phyloP scores from a whole-genome alignment of 73 alveolate genomes.

The Urostyla sp. region DNA sequence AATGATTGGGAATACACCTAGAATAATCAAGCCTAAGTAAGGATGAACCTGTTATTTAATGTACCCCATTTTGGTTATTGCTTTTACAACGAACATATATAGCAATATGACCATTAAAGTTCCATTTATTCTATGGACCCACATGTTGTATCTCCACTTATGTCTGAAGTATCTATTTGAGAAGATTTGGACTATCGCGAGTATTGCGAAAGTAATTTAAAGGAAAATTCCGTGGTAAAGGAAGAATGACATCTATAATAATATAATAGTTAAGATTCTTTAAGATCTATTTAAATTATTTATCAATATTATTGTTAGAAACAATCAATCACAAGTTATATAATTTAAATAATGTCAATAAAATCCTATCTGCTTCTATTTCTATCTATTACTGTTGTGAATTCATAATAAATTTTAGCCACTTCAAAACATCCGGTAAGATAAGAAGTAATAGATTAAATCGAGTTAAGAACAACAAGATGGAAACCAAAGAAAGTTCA shows the following conservation, averaged over 20 bases:
- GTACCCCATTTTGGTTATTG: constrained; percentile 15
- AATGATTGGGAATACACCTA: background rate
- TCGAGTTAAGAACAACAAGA: background rate
- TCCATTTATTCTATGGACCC: constrained; percentile 49
- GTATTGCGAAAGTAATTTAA: constrained; percentile 35
- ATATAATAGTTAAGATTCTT: too few species aligned
- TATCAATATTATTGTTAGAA: too few species aligned
- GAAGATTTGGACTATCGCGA: background rate
- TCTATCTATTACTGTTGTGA: too few species aligned
- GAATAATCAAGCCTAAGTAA: background rate
- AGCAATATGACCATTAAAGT: background rate
- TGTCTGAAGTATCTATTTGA: constrained; percentile 11
- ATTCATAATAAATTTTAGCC: too few species aligned
- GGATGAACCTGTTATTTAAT: background rate
- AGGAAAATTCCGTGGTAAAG: too few species aligned
- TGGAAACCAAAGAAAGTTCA: background rate
- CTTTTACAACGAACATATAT: background rate
- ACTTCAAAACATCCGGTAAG: background rate
- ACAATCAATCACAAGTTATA: too few species aligned
- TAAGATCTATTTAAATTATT: too few species aligned
- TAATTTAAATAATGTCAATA: too few species aligned
- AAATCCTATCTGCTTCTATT: too few species aligned
- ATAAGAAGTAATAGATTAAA: background rate
- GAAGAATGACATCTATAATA: too few species aligned
- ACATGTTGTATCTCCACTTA: constrained; percentile 5